Base-by-base conservation (phyloP, 73 alveolate species). In the Strombidium stylifer region DNA sequence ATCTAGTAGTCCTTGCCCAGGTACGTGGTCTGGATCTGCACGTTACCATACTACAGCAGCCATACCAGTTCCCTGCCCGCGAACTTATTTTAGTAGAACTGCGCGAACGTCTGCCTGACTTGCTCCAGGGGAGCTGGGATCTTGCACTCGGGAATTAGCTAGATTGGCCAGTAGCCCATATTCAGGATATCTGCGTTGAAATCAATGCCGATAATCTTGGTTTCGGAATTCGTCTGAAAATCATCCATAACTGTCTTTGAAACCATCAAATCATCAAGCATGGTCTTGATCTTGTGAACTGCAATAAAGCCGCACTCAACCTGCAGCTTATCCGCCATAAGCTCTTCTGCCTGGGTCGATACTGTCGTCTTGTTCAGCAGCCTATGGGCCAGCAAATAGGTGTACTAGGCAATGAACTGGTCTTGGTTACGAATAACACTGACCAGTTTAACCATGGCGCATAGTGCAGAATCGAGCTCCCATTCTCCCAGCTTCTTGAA, bases 181-280 rank as follows among this genome's bases (percentile, higher is more conserved):
- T 86, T 84, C 27, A 84, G 66, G 12, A 84, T 84, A 30, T 77
- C 85, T 0, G 78, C 90, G n/a, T 19, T 67, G 23, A 84, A 50
- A n/a, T n/a, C n/a, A n/a, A n/a, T n/a, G 6, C 35, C 73, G 28
- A 84, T 69, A 2, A 73, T 81, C 23, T 68, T 55, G 41, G 48
- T 68, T 1, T 4, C 36, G 6, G 68, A 67, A n/a, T 49, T 30
- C 40, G 48, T 81, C 66, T 84, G 68, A 66, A 84, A 84, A 24
- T 84, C 94, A 2, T 69, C 40, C 94, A 84, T 77, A 8, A 73
- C 32, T 14, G 45, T 62, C 73, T 72, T 81, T 32, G 87, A 71
- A 4, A 73, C 49, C 30, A 73, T 93, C 79, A 85, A 83, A 62
- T 91, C 98, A 10, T 73, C 73, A 64, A 82, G 77, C 98, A 91